These are phyloP conservation scores for Fonsecaea pedrosoi DNA, from an alignment of 2,329 filamentous ascomycete genomes.

Conservation along the genomic window DNA sequence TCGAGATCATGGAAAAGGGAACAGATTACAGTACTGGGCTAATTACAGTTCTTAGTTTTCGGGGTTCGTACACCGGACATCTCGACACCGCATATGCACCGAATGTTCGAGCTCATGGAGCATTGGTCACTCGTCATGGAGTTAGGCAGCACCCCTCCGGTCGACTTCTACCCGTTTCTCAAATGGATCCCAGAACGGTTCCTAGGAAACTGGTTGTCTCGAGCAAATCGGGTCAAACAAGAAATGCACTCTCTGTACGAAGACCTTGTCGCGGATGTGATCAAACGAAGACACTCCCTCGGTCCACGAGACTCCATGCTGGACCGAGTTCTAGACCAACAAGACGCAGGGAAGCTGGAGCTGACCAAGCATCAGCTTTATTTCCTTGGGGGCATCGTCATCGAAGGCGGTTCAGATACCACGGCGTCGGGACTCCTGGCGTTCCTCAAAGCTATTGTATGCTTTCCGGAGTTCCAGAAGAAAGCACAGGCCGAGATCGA, in stretches of 20 bases:
- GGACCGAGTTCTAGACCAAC: slow-evolving; percentile 51
- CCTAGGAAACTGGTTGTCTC: slow-evolving; percentile 50
- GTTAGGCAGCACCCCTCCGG: slow-evolving; percentile 56
- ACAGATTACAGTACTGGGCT: background rate
- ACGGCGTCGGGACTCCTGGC: slow-evolving; percentile 49
- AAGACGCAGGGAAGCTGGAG: slow-evolving; percentile 40
- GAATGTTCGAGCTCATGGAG: slow-evolving; percentile 53
- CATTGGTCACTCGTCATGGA: slow-evolving; percentile 55
- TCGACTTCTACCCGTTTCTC: slow-evolving; percentile 56
- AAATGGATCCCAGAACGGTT: slow-evolving; percentile 52
- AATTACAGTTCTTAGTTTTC: slow-evolving; percentile 39
- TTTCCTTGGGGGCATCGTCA: slow-evolving; percentile 41
- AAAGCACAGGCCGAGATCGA: slow-evolving; percentile 56
- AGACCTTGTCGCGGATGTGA: slow-evolving; percentile 45
- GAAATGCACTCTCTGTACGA: slow-evolving; percentile 53
- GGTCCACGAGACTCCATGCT: slow-evolving; percentile 46
- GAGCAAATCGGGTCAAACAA: slow-evolving; percentile 47
- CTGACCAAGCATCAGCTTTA: slow-evolving; percentile 51
- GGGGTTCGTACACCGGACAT: slow-evolving; percentile 45
- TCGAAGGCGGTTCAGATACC: slow-evolving; percentile 51
- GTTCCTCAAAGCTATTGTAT: slow-evolving; percentile 57
- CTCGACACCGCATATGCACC: slow-evolving; percentile 46
- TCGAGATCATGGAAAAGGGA: background rate
- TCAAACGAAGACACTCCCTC: slow-evolving; percentile 42
- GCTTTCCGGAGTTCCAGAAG: slow-evolving; percentile 54